These are phyloP conservation scores for Neurospora africana DNA, from an alignment of 495 filamentous ascomycete genomes.

Conservation along the genomic window DNA sequence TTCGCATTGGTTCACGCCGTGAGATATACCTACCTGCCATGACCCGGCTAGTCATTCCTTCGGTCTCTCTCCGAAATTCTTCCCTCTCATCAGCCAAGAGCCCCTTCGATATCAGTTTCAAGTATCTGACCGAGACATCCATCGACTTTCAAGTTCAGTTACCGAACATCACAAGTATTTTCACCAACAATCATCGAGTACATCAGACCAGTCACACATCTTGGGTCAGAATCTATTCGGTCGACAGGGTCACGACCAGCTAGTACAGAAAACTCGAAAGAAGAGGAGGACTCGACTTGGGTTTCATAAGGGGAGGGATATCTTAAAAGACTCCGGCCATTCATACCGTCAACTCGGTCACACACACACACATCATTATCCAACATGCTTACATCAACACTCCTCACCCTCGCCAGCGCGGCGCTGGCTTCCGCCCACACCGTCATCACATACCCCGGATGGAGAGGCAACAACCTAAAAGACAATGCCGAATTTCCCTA, in stretches of 20 bases:
- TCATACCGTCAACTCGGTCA: not conserved
- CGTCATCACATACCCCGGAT: conserved; percentile 85
- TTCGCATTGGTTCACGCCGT: not conserved
- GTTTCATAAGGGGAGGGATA: not conserved
- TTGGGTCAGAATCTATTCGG: not conserved
- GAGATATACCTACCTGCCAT: not conserved
- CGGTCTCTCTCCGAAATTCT: not conserved
- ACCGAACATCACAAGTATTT: not conserved
- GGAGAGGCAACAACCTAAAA: conserved; percentile 86
- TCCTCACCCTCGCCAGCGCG: conserved; percentile 38
- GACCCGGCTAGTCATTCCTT: not conserved
- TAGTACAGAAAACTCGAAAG: not conserved
- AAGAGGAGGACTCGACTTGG: not conserved
- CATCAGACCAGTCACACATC: not conserved
- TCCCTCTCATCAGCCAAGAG: not conserved
- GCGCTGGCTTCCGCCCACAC: conserved; percentile 65
- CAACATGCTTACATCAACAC: conserved; percentile 39
- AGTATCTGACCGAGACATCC: not conserved
- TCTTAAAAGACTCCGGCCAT: not conserved
- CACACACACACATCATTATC: conserved; percentile 20
- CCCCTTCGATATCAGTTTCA: not conserved
- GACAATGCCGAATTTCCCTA: conserved; percentile 74
- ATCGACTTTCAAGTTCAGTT: not conserved
- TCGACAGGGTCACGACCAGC: not conserved
- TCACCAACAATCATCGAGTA: not conserved